Base-by-base conservation (phyloP, 192 early-diverging fungal genomes). In the Rhizoclosmatium globosum region DNA sequence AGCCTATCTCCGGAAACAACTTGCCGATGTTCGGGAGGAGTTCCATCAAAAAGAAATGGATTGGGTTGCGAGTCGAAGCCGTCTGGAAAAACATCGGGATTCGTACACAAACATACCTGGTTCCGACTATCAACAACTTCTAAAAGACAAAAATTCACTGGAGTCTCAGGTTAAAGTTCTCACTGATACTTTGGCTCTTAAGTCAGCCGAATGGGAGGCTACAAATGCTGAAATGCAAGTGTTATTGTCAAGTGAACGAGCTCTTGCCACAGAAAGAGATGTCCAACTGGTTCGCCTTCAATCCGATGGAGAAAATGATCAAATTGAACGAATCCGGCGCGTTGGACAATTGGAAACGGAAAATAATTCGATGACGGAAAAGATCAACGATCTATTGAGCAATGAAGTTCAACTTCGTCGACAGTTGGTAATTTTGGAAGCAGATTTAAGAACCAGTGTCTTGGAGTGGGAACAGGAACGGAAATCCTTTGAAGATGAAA, bases 381-480 rank as follows among this genome's bases (percentile, higher is more conserved):
- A 56, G 17, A 4, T 71, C 21, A n/a, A 4, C n/a, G 53, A n/a
- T 4, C 4, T 48, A 4, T 23, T n/a, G 17, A n/a, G 13, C 19
- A 43, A 11, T 13, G 69, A 71, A 57, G 15, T 42, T 19, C 69
- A 57, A 41, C 41, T 71, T 15, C 4, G 39, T 11, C 3, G 53
- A 56, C n/a, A 43, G 31, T 21, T 56, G 46, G 45, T 56, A 3
- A 23, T 71, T 11, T 38, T 71, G 11, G 69, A 71, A 56, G 31
- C 69, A n/a, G 69, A 71, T n/a, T 47, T 56, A n/a, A 71, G 50
- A 41, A 71, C 69, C 11, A 56, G 47, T 31, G 53, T 3, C 11
- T 23, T 71, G n/a, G 69, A 71, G 53, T 56, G 69, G 47, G 69
- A 47, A 19, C 48, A 71, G 39, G 69, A 71, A 4, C 69, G 69